These are phyloP conservation scores for Austroboletus festivus DNA, from an alignment of 768 basidiomycete species.

Conservation along the genomic window DNA sequence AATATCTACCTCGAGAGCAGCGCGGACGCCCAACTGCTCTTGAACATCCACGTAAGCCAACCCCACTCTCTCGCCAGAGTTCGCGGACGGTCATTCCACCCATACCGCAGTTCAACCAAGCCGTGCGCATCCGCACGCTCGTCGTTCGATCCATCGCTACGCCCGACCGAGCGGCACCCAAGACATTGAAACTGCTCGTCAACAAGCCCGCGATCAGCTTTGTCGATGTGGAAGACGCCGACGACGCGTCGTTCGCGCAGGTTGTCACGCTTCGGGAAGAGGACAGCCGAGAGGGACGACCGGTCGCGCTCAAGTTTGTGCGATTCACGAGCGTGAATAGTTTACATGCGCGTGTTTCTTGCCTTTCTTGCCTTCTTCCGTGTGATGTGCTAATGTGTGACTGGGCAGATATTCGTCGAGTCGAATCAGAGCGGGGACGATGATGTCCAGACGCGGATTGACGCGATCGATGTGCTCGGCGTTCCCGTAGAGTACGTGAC, in stretches of 20 bases:
- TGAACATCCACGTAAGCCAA: slow-evolving; percentile 59
- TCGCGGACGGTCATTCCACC: too few species aligned
- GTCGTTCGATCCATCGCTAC: slow-evolving; percentile 41
- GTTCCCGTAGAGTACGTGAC: slow-evolving; percentile 51
- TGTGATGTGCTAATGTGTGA: slow-evolving; percentile 1
- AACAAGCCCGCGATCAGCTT: slow-evolving; percentile 64
- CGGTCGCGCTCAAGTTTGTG: slow-evolving; percentile 57
- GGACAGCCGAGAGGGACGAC: slow-evolving; percentile 42
- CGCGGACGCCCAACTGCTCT: slow-evolving; percentile 67
- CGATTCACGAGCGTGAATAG: slow-evolving; percentile 68
- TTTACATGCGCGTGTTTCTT: slow-evolving; percentile 51
- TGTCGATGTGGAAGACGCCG: slow-evolving; percentile 56
- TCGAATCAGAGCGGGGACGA: slow-evolving; percentile 65
- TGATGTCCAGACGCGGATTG: slow-evolving; percentile 52
- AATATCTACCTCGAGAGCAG: slow-evolving; percentile 60
- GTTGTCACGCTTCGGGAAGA: slow-evolving; percentile 50
- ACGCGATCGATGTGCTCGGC: slow-evolving; percentile 65
- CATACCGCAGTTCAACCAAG: slow-evolving; percentile 60
- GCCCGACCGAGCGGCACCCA: slow-evolving; percentile 46
- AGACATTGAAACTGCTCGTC: slow-evolving; percentile 56
- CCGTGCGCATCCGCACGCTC: slow-evolving; percentile 60
- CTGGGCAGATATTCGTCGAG: slow-evolving; percentile 58
- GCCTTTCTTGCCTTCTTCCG: too few species aligned
- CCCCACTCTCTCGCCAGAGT: too few species aligned
- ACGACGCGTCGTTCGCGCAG: slow-evolving; percentile 53